Evolutionary conservation across 257 asterid species (phyloP).

Genomic region (Gardenia jasminoides): DNA sequence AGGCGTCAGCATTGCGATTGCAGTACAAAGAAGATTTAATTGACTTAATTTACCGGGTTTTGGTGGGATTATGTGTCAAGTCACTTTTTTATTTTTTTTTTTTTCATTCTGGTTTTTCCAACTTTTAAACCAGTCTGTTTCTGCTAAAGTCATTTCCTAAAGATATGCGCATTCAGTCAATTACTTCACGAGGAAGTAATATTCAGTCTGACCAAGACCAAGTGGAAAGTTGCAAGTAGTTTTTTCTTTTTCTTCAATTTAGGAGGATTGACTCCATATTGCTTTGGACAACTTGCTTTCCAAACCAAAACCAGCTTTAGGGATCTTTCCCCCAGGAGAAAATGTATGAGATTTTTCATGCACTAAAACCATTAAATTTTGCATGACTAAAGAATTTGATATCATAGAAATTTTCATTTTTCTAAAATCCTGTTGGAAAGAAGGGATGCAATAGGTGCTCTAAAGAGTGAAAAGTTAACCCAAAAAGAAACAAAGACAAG

Average conservation of each 20-base stretch:
- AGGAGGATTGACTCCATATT: neutral
- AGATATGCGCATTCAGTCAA: constrained; percentile 17
- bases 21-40: neutral
- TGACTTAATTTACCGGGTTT: neutral
- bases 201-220: constrained; percentile 12
- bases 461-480: neutral
- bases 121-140: neutral
- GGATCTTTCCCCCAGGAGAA: neutral
- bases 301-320: neutral
- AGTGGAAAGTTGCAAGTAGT: neutral
- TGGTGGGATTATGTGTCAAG: neutral
- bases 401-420: neutral
- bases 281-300: neutral
- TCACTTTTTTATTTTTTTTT: neutral
- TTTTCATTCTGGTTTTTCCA: too few species aligned
- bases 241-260: neutral
- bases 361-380: neutral
- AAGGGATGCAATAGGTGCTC: neutral
- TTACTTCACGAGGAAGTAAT: constrained; percentile 37
- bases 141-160: constrained; percentile 6
- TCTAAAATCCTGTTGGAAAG: neutral
- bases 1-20: neutral
- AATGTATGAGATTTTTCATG: too few species aligned
- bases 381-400: neutral
- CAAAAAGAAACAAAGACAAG: neutral